Percentiles rank a stretch among this genome's conserved stretches.
These are phyloP conservation scores for Skeletonema tropicum DNA, from an alignment of 108 stramenopile genomes.

Conservation along the genomic window DNA sequence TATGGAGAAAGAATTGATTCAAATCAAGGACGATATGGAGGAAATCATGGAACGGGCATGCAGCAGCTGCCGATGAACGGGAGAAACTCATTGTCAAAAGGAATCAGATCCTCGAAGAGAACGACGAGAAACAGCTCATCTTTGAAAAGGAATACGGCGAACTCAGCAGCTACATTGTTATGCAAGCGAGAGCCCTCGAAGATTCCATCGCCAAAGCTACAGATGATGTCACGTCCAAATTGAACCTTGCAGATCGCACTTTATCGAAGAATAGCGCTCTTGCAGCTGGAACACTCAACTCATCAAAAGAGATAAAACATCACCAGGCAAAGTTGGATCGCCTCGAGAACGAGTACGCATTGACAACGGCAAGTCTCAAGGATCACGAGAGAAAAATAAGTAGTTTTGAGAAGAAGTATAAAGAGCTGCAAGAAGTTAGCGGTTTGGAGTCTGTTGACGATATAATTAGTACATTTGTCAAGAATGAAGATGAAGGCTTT, in stretches of 20 bases:
- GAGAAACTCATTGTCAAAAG: constrained; percentile 58
- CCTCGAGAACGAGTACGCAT: constrained; percentile 46
- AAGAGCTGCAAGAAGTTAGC: constrained; percentile 44
- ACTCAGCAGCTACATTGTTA: constrained; percentile 26
- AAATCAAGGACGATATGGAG: constrained; percentile 55
- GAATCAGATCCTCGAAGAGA: constrained; percentile 46
- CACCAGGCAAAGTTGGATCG: constrained; percentile 34
- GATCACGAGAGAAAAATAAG: constrained; percentile 43
- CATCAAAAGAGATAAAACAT: constrained; percentile 32
- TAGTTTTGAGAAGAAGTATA: constrained; percentile 31
- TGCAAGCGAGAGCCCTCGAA: constrained; percentile 58
- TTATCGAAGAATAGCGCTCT: background rate
- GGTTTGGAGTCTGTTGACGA: constrained; percentile 41
- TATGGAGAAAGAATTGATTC: constrained; percentile 60
- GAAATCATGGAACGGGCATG: constrained; percentile 65
- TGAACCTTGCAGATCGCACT: constrained; percentile 22
- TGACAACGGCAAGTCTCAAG: constrained; percentile 14
- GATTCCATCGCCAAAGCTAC: constrained; percentile 65
- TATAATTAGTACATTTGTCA: constrained; percentile 37
- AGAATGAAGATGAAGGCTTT: constrained; percentile 73
- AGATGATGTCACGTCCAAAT: constrained; percentile 31
- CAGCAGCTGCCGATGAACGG: constrained; percentile 51
- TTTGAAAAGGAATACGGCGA: constrained; percentile 48
- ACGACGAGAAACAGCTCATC: constrained; percentile 31
- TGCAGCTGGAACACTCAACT: constrained; percentile 4